Evolutionary conservation across 176 grass and related monocot species (phyloP), one percentile per base, ranked within the genome.

Genomic region (Echinochloa phyllopogon): DNA sequence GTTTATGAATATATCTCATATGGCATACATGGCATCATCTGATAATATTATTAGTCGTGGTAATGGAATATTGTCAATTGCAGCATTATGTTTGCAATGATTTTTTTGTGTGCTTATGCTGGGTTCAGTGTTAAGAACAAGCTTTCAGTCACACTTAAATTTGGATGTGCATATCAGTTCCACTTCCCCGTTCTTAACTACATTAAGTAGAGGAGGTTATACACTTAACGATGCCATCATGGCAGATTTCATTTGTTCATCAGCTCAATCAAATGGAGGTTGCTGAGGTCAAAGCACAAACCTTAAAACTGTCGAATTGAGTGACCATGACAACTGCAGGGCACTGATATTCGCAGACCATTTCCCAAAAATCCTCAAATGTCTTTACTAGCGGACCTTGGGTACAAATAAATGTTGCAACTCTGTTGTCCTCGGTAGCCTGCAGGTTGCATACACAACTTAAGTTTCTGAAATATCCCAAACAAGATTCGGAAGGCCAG

Each of bases 321-420:
- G 96, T 96, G 50, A 99, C 81, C 93, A 99, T 99, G 78, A 99
- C 88, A 67, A 99, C 96, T 10, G 62, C 81, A 87, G 93, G 89
- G 74, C 93, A 96, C 18, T 72, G 85, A 83, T 96, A 82, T 81
- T 94, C 77, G 67, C 23, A 92, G 64, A 99, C 58, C 93, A 96
- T 99, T 77, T 96, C 62, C 96, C 96, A 99, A 57, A 99, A 99
- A 87, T 96, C 91, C 51, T 79, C 84, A 88, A 89, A 94, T 80
- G 96, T 99, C 40, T 84, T 83, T 33, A 83, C 88, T 82, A 99
- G 78, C 24, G 96, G 96, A 74, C 91, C 96, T 78, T 99, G 96
- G 16, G 96, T 94, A 42, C 88, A 92, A 90, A 99, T 99, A 84
- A 94, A 99, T 44, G 24, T 76, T 50, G 91, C 57, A 92, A 91